Evolutionary conservation across 768 basidiomycete genomes (phyloP), one percentile per base, ranked within the genome.

Genomic region (Russula olivacea): DNA sequence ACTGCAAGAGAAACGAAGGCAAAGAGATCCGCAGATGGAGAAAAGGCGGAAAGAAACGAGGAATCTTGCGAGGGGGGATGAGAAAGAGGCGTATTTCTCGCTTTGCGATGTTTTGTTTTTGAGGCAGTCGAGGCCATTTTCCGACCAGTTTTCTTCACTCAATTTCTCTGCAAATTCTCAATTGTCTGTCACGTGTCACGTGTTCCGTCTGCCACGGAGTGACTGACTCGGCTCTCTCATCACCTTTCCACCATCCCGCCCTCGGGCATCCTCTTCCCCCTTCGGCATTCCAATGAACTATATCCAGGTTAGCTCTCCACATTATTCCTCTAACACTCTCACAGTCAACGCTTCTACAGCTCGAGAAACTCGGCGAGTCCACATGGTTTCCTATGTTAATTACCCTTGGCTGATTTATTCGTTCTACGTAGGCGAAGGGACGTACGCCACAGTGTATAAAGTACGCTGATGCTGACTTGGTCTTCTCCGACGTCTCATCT

Each of bases 371-470:
- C 68, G 94, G 91, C 58, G 30, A 28, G 74, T 73, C 60, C 25
- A 36, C 28, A 52, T 54, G 10, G n/a, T 11, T 17, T n/a, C 36
- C 34, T 14, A 25, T 49, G 21, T 38, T 32, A 40, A 17, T 40
- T 34, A 49, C 54, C 50, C 45, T 43, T 43, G 57, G 12, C 52
- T 25, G 41, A 38, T 59, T 19, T 40, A 12, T 41, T 48, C 21
- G 19, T 36, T 54, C 36, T 63, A 15, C 45, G 30, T 49, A 91
- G 89, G 89, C 69, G 88, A 91, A 78, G 94, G 94, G 59, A 96
- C 94, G 40, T 97, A 96, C 73, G 94, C 94, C 43, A 95, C 93
- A 8, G 94, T 96, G n/a, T 96, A 88, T 83, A 97, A 97, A 85
- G 93, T 93, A 63, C 50, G 76, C 61, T 43, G 8, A 21, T 30